Base-by-base conservation (phyloP, 176 grass and related monocot species). In the Dendrocalamus sinicus region DNA sequence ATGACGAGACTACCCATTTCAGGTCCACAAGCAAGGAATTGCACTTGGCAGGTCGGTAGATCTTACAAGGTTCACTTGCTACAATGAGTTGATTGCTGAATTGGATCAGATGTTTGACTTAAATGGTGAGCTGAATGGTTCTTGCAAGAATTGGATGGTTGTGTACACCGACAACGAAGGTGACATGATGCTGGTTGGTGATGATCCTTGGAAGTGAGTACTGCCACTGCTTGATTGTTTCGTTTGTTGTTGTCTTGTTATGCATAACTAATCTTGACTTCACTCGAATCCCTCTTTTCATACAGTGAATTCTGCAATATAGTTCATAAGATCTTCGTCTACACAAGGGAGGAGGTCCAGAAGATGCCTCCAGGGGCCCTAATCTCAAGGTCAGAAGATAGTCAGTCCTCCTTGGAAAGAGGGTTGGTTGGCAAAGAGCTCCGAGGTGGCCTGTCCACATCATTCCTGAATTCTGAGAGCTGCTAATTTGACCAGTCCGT, bases 21-120 rank as follows among this genome's bases (percentile, higher is more conserved):
- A 98, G 95, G 95, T 98, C 67, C 95, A 98, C 81, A 98, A 98
- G 72, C 95, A 98, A 73, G 95, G 95, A 35, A 95, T 86, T 79
- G 93, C 95, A 24, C 86, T 98, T n/a, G 93, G 95, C 24, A 91
- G 95, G 64, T 98, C 95, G 6, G 86, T 98, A 32, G 95, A 98
- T 78, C 89, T 98, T 50, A 91, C 83, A 8, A 98, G 93, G 50
- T 98, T 98, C 76, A 93, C 80, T 46, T 80, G 86, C 76, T 98
- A 98, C 5, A 57, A 80, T 43, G 91, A 95, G 24, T 69, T 98
- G 60, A 79, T 91, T 46, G 75, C 66, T 63, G 95, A 98, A 82
- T 71, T 98, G 58, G 95, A 98, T 76, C 71, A 35, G 72, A 98
- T 95, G 95, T 95, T 98, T 54, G 93, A 93, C 78, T 98, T 98